Evolutionary conservation across 208 protist genomes (phyloP), one percentile per base, ranked within the genome.

Genomic region (Blastocrithidia nonstop): DNA sequence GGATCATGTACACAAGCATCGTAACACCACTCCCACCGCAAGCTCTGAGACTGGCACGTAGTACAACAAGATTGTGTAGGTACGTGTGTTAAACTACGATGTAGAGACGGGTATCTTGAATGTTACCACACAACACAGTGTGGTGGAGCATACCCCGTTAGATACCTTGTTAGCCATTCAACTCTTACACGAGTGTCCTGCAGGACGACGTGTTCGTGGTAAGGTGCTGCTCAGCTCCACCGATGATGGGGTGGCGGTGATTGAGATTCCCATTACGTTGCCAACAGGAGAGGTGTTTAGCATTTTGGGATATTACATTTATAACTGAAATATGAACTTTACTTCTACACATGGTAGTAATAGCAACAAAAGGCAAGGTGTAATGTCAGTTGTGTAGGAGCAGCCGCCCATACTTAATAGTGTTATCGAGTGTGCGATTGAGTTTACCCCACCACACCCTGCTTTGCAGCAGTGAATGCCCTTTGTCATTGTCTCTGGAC

Each of bases 61-160:
- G 19, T 13, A 21, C 6, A 43, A 27, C 41, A 44, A 35, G 9
- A 38, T 57, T 0, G 38, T 83, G 4, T 73, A 87, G 62, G 82
- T 91, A 42, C 82, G 82, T 1, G 22, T 91, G 38, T 54, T 91
- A 11, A 79, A 85, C 64, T 87, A 83, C 57, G 82, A 91, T 39
- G 68, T 81, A 26, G 48, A 60, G 6, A 37, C 59, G 0, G 50
- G 70, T 43, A 74, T 91, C 11, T 67, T 78, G 5, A 76, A 84
- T 49, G 76, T 84, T 26, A 87, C 82, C 20, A 65, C 71, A 19
- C 56, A 71, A 29, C 16, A 40, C 17, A 65, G 66, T 20, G 73
- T 84, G 13, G 72, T 91, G 24, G 69, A 76, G 36, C 59, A 70
- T 37, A 83, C 82, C 13, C 82, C 82, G 19, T 20, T 59, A 19